Evolutionary conservation across 2,329 filamentous ascomycete genomes (phyloP).

Genomic region (Penicillium sp.): DNA sequence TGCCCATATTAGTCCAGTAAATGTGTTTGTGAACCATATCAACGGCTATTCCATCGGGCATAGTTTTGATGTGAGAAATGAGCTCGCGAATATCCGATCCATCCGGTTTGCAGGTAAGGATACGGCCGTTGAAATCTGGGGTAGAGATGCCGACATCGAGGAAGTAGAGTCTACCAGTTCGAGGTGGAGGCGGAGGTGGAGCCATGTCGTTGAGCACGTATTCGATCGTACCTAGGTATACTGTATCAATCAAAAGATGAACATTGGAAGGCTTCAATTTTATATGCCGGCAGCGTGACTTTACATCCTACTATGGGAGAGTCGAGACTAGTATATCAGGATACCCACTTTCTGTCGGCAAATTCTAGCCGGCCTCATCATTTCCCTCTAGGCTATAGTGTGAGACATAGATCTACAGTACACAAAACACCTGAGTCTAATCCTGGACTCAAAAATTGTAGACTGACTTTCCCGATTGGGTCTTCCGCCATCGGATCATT

Average conservation of each 20-base stretch:
- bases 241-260: too few species aligned
- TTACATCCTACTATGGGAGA: too few species aligned
- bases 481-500: background rate
- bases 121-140: constrained; percentile 2
- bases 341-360: too few species aligned
- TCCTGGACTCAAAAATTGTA: too few species aligned
- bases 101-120: constrained; percentile 6
- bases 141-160: constrained; percentile 7
- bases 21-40: constrained; percentile 5
- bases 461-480: background rate
- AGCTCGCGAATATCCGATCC: constrained; percentile 4
- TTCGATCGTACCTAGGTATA: too few species aligned
- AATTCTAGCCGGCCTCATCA: too few species aligned
- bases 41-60: constrained; percentile 8
- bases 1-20: constrained; percentile 17
- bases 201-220: background rate
- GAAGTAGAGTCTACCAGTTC: constrained; percentile 1
- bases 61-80: background rate
- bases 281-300: too few species aligned
- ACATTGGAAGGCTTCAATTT: too few species aligned
- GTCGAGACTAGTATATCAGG: too few species aligned
- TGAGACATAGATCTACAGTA: too few species aligned
- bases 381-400: too few species aligned
- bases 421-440: too few species aligned
- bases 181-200: background rate